Conservation (phyloP, 192 early-diverging fungal genomes). For the Dissophora ornata region DNA sequence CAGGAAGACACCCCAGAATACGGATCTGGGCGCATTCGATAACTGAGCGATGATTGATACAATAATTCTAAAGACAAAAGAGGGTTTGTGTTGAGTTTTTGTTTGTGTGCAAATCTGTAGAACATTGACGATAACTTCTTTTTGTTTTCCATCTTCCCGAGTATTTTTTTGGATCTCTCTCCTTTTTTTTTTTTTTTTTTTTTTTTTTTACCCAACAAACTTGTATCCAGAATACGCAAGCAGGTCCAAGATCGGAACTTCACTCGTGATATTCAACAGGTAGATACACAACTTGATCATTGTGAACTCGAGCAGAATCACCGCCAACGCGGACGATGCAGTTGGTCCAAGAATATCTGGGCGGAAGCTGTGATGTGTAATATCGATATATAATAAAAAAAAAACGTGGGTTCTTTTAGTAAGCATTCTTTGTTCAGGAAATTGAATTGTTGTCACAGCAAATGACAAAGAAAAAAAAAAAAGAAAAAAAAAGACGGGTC, state of each 20-base stretch:
- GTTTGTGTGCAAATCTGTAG: too few species aligned
- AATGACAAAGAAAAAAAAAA: conserved; percentile 2
- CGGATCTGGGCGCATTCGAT: conserved; percentile 59
- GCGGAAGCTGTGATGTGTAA: conserved; percentile 80
- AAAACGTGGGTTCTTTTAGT: too few species aligned
- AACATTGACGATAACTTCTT: too few species aligned
- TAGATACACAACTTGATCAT: conserved; percentile 89
- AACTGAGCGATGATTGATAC: conserved; percentile 51
- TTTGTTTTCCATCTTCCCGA: too few species aligned
- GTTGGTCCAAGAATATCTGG: conserved; percentile 89
- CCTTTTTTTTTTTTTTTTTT: too few species aligned
- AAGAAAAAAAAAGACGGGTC: neutral
- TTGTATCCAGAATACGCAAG: conserved; percentile 94
- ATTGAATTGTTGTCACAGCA: too few species aligned
- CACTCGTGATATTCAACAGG: conserved; percentile 84
- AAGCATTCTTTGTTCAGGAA: too few species aligned
- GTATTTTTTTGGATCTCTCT: too few species aligned
- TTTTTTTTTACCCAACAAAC: conserved; percentile 76
- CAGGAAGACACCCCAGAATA: conserved; percentile 75
- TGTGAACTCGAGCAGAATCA: conserved; percentile 85
- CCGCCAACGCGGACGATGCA: conserved; percentile 82
- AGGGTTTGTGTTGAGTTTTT: neutral
- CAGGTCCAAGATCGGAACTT: conserved; percentile 86
- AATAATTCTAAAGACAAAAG: conserved; percentile 56
- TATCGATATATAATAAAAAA: too few species aligned